phyloP scores from a whole-genome alignment of 768 basidiomycete genomes.

The Pleurotus ostreatus region DNA sequence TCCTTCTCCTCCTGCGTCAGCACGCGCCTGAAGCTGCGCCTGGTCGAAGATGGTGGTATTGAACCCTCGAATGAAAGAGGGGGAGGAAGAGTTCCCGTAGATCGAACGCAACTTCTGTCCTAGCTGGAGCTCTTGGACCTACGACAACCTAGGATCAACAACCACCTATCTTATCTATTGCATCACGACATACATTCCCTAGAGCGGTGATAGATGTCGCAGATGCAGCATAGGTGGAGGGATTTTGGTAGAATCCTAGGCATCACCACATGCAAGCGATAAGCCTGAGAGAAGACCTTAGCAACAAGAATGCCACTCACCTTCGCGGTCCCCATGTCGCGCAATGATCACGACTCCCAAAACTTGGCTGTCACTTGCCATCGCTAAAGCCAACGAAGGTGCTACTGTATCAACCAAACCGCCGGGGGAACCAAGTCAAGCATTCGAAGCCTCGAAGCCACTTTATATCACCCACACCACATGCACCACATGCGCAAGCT shows the following conservation, averaged over 20 bases:
- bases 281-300: not conserved
- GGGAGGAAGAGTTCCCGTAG: slow-evolving; percentile 52
- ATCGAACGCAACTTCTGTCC: slow-evolving; percentile 46
- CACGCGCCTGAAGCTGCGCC: slow-evolving; percentile 41
- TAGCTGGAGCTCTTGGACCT: slow-evolving; percentile 58
- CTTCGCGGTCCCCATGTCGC: slow-evolving; percentile 58
- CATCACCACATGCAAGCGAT: not conserved
- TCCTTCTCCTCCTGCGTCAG: slow-evolving; percentile 68
- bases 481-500: slow-evolving; percentile 1
- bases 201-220: slow-evolving; percentile 63
- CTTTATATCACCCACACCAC: not conserved
- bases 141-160: not conserved
- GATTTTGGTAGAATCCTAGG: slow-evolving; percentile 62
- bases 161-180: too few relatives aligned
- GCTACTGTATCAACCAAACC: too few relatives aligned
- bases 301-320: slow-evolving; percentile 16
- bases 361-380: slow-evolving; percentile 28
- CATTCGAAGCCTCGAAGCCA: not conserved
- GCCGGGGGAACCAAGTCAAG: not conserved
- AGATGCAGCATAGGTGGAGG: slow-evolving; percentile 51
- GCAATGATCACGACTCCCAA: slow-evolving; percentile 55
- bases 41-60: slow-evolving; percentile 30
- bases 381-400: too few relatives aligned
- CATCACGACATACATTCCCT: slow-evolving; percentile 44
- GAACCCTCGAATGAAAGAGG: slow-evolving; percentile 46